Base-by-base conservation (phyloP, 2,329 filamentous ascomycete genomes). In the Endoconidiophora laricicola region DNA sequence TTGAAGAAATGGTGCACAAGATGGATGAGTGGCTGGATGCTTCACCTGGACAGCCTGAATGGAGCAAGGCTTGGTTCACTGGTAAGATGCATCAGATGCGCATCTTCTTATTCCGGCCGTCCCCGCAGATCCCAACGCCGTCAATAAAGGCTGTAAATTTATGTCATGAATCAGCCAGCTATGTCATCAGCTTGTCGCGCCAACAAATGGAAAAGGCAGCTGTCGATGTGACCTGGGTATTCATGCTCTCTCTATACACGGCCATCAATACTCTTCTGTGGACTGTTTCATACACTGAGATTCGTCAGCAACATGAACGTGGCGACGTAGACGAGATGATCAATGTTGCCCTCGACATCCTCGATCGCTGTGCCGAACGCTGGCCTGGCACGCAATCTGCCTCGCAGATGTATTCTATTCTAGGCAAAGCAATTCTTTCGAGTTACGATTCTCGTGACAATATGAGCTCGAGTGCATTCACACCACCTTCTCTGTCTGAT, bases 191-290 rank as follows among this genome's bases (percentile, higher is more conserved):
- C 56, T 78, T 90, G 61, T 82, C 87, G 42, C 78, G 78, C 60
- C 79, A 83, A 58, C 87, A 94, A 62, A 82, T 94, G 60, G 76
- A 81, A 56, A 79, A 74, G 14, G 74, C 76, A 12, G 79, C 79
- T 20, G 78, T 91, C 9, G 90, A 95, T 60, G 72, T 95, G 54
- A 95, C 88, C 1, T 96, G 90, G 90, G 81, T 94, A 41, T 94
- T 94, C 60, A 78, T 94, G 1, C 74, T 94, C 52, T 80, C 83
- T 18, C 74, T 96, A 39, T 95, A 93, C 66, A 91, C 93, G 78
- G 80, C 85, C 3, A 74, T 96, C 52, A 95, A 94, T 60, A 88
- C 86, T 4, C 75, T 95, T 46, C 73, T 98, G 1, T 98, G 91
- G 91, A 79, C 84, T 1, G 74, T 94, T 6, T 94, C 88, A 1